Base-by-base conservation (phyloP, 805 yeast species). In the Wickerhamiella kazuoi region DNA sequence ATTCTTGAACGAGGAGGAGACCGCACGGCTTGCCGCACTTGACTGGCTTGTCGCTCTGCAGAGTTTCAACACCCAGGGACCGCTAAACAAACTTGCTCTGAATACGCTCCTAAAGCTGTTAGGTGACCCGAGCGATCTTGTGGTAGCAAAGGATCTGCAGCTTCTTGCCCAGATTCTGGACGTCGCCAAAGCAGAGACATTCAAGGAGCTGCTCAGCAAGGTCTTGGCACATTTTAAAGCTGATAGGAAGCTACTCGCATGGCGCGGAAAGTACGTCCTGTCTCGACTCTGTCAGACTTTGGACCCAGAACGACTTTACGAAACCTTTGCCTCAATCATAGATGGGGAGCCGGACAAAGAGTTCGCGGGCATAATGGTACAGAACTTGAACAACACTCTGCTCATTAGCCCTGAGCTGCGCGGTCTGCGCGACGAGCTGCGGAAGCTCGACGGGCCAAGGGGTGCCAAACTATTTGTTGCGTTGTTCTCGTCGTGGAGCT, bases 21-120 rank as follows among this genome's bases (percentile, higher is more conserved):
- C 76, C 21, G 79, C 95, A 0, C 68, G 90, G 42, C 67, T 83
- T 26, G 82, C 93, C 0, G 76, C 90, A 19, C 61, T 90, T 28
- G 94, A 86, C 46, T 90, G 98, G 98, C 63, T 90, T 24, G 73
- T 75, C 14, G 72, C 82, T 68, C 64, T 90, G 31, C 87, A 84
- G 51, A 67, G 72, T 21, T 59, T 63, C 30, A 67, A 71, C 43
- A 63, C 76, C 28, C 53, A 75, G 21, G 54, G 56, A 18, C 49
- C 55, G 30, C n/a, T n/a, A n/a, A 52, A 59, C 41, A 78, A 72
- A 38, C 71, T 72, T 42, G 78, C 83, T 34, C 76, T 84, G 49
- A 74, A 80, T 11, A 81, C 84, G 0, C 63, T 90, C 29, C 63
- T 90, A 39, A 77, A 75, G 51, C 80, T 94, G 0, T 64, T 74